Evolutionary conservation across 2,329 filamentous ascomycete genomes (phyloP), one percentile per base, ranked within the genome.

Genomic region (Fusarium globosum): DNA sequence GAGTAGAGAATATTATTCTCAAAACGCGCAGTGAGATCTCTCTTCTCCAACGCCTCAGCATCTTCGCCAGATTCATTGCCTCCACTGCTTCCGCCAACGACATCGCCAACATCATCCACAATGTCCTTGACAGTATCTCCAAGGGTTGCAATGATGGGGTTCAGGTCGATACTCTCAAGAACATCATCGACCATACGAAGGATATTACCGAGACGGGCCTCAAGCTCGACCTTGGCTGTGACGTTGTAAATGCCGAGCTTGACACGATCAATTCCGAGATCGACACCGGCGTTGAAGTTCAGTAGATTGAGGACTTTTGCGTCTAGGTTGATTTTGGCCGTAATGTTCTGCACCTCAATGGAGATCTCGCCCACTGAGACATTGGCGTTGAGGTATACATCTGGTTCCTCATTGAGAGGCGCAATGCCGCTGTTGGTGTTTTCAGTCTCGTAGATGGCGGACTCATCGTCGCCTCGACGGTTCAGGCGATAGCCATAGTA

Each of bases 181-280:
- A 70, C 66, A 70, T 70, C 67, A 15, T 70, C 66, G 15, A 70
- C 68, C 68, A 70, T 70, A 15, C 66, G 66, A 14, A 70, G 49
- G 2, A 70, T 61, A 14, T 70, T 70, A 13, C 68, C 68, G 3
- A 70, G 38, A 5, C 68, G 68, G 4, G 68, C 68, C 33, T 70
- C 68, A 16, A 70, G 68, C 39, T 70, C 68, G 13, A 70, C 61
- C 38, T 70, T 70, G 43, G 68, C 68, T 14, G 68, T 70, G 43
- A 70, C 68, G 20, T 70, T 70, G 16, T 70, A 70, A 18, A 70
- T 70, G 12, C 68, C 68, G 14, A 70, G 68, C 42, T 70, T 70
- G 4, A 70, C 68, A 16, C 68, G 61, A 12, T 70, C 68, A 11
- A 70, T 70, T 2, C 68, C 68, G 7, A 70, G 60, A 52, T 70